Conservation (phyloP, 2,329 filamentous ascomycete genomes). For the Paradendryphiella salina region DNA sequence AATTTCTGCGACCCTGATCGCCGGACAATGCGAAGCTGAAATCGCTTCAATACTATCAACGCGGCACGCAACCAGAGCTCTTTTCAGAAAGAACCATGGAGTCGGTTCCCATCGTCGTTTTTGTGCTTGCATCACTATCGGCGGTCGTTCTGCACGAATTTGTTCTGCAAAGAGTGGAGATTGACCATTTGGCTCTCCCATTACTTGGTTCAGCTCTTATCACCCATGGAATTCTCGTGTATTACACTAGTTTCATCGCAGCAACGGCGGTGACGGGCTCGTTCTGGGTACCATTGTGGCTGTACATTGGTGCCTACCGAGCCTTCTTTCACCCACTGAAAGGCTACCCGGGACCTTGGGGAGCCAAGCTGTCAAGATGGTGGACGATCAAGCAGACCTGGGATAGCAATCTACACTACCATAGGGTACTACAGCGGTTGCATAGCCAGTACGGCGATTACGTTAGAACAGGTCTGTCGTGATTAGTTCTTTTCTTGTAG, state of each 20-base stretch:
- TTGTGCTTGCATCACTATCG: conserved; percentile 14
- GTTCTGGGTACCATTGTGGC: conserved; percentile 26
- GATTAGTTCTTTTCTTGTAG: neutral
- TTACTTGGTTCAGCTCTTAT: conserved; percentile 14
- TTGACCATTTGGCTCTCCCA: conserved; percentile 21
- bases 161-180: conserved; percentile 22
- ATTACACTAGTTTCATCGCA: conserved; percentile 10
- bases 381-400: conserved; percentile 26
- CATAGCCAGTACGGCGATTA: conserved; percentile 32
- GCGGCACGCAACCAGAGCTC: neutral
- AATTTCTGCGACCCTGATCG: neutral
- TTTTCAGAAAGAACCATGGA: conserved; percentile 8
- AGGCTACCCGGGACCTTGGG: conserved; percentile 26
- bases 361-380: conserved; percentile 30
- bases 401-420: conserved; percentile 20
- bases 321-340: conserved; percentile 31
- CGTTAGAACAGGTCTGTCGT: conserved; percentile 27
- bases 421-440: conserved; percentile 24
- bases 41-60: neutral
- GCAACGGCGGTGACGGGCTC: conserved; percentile 13
- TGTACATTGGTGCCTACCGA: conserved; percentile 30
- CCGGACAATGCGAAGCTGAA: neutral
- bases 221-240: conserved; percentile 16
- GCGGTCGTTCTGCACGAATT: conserved; percentile 20
- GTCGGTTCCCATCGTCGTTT: conserved; percentile 3